A percentile compares a stretch with the other conserved stretches of the same genome.
These are phyloP conservation scores for Juglanconis juglandina DNA, from an alignment of 2,329 filamentous ascomycete genomes.

Conservation along the genomic window DNA sequence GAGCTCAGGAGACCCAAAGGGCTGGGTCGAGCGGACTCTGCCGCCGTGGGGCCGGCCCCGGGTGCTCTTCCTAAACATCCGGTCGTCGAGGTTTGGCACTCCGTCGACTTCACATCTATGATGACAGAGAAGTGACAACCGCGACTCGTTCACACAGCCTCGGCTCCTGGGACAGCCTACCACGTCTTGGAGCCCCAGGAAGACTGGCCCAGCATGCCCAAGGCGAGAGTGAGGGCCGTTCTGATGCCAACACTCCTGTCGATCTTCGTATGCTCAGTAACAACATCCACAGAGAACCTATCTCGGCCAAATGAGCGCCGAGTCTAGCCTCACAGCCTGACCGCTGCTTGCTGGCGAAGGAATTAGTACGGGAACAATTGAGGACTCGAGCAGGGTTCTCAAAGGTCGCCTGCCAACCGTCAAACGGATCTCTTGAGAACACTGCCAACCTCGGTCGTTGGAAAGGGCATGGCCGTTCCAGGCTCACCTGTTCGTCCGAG, in stretches of 20 bases:
- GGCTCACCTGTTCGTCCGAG: too few species aligned
- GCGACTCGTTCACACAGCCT: neutral
- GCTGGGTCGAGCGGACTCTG: constrained; percentile 14
- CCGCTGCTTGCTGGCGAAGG: too few species aligned
- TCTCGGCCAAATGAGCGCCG: neutral
- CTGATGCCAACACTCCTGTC: neutral
- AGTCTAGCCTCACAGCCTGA: neutral
- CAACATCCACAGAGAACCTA: neutral
- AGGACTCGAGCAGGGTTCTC: too few species aligned
- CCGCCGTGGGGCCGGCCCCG: constrained; percentile 4
- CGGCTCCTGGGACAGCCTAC: neutral
- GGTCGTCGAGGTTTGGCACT: neutral
- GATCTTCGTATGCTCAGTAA: neutral
- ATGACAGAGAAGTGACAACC: neutral
- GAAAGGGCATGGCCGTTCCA: too few species aligned
- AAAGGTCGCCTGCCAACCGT: too few species aligned
- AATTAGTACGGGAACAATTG: too few species aligned
- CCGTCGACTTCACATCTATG: too few species aligned
- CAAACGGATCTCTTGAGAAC: too few species aligned
- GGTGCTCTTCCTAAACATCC: neutral
- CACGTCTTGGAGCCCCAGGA: neutral
- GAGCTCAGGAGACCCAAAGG: constrained; percentile 12
- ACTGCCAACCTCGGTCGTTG: too few species aligned
- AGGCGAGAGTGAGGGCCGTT: neutral
- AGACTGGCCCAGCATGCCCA: neutral